Conservation (phyloP, 2,329 filamentous ascomycete species). For the Talaromyces marneffei region DNA sequence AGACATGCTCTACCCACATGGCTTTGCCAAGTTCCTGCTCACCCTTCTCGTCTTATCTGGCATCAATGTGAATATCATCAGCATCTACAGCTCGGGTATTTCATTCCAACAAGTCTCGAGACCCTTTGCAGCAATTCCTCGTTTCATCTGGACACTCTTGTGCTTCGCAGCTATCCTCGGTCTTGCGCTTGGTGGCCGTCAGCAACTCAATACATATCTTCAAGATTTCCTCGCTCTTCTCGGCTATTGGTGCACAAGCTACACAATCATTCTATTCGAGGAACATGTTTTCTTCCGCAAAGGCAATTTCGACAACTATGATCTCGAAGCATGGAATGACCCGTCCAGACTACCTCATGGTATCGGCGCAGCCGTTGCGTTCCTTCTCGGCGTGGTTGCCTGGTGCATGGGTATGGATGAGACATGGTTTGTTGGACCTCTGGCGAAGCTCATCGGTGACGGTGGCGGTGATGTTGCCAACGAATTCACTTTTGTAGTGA, state of each 20-base stretch:
- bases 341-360: slow-evolving; percentile 42
- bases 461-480: slow-evolving; percentile 49
- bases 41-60: slow-evolving; percentile 36
- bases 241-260: slow-evolving; percentile 48
- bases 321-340: slow-evolving; percentile 47
- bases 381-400: slow-evolving; percentile 41
- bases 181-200: slow-evolving; percentile 40
- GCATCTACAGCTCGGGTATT: slow-evolving; percentile 35
- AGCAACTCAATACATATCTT: slow-evolving; percentile 42
- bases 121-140: slow-evolving; percentile 41
- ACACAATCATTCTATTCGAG: slow-evolving; percentile 44
- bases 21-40: slow-evolving; percentile 43
- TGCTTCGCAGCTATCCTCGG: slow-evolving; percentile 43
- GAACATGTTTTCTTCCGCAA: slow-evolving; percentile 48
- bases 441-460: slow-evolving; percentile 42
- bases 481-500: slow-evolving; percentile 49
- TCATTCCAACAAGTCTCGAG: slow-evolving; percentile 39
- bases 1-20: slow-evolving; percentile 40
- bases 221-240: slow-evolving; percentile 46
- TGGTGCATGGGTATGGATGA: slow-evolving; percentile 56
- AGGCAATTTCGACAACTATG: slow-evolving; percentile 40
- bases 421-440: slow-evolving; percentile 49
- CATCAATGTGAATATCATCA: slow-evolving; percentile 45
- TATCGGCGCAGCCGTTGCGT: slow-evolving; percentile 40
- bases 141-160: slow-evolving; percentile 45